These are phyloP conservation scores for Megacollybia marginata DNA, from an alignment of 768 basidiomycete genomes.

Conservation along the genomic window DNA sequence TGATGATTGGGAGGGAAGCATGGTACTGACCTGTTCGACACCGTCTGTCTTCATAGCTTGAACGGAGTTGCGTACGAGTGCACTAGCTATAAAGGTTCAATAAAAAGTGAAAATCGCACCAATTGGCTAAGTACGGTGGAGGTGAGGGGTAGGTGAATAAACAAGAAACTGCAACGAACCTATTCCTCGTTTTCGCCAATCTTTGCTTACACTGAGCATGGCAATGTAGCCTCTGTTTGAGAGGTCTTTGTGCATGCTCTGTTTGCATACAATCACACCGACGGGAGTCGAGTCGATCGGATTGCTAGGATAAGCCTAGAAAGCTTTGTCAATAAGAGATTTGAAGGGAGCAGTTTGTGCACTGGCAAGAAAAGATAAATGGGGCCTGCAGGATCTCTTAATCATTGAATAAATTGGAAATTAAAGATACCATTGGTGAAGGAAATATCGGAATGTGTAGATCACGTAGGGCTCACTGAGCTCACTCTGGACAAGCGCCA, in stretches of 20 bases:
- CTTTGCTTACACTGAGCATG: slow-evolving; percentile 87
- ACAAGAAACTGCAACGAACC: slow-evolving; percentile 49
- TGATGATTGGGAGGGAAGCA: background rate
- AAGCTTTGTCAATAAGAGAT: background rate
- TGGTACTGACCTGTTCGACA: slow-evolving; percentile 74
- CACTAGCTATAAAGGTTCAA: slow-evolving; percentile 55
- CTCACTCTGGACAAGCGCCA: slow-evolving; percentile 84
- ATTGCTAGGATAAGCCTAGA: slow-evolving; percentile 52
- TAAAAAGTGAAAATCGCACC: slow-evolving; percentile 36
- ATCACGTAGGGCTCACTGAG: slow-evolving; percentile 94
- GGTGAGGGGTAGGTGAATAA: slow-evolving; percentile 28
- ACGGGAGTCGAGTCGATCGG: slow-evolving; percentile 47
- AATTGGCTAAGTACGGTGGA: slow-evolving; percentile 30
- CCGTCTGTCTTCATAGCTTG: slow-evolving; percentile 76
- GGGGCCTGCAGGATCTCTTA: slow-evolving; percentile 56
- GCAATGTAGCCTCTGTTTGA: slow-evolving; percentile 93
- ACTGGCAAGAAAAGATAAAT: slow-evolving; percentile 74
- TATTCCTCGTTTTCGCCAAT: slow-evolving; percentile 86
- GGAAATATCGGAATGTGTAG: slow-evolving; percentile 95
- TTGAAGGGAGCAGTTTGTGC: background rate
- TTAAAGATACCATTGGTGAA: slow-evolving; percentile 81
- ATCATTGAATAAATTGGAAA: slow-evolving; percentile 24
- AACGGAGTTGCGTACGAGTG: slow-evolving; percentile 77
- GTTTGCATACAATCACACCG: slow-evolving; percentile 96
- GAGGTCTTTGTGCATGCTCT: slow-evolving; percentile 73